These are phyloP conservation scores for Verticillium tricorpus DNA, from an alignment of 2,329 filamentous ascomycete species.

Conservation along the genomic window DNA sequence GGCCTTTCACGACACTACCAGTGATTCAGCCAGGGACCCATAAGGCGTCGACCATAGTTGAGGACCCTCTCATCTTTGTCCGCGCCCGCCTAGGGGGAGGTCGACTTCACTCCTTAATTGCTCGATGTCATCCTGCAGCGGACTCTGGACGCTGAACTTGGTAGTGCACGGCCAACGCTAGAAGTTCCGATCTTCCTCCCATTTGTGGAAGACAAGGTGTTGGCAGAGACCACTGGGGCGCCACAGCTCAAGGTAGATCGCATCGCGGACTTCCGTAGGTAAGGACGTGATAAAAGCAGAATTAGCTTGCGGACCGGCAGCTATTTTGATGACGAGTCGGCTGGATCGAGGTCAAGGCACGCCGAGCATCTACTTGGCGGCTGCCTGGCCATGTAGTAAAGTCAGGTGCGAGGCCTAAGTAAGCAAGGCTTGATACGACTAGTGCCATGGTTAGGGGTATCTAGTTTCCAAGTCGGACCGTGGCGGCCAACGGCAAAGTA, in stretches of 20 bases:
- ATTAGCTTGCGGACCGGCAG: slow-evolving; percentile 1
- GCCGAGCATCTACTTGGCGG: too few relatives aligned
- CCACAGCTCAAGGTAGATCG: slow-evolving; percentile 13
- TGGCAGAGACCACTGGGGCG: slow-evolving; percentile 7
- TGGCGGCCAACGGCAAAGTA: background rate
- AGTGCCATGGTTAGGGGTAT: background rate
- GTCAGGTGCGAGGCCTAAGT: too few relatives aligned
- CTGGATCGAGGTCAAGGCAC: too few relatives aligned
- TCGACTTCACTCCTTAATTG: background rate
- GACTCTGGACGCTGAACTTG: slow-evolving; percentile 4
- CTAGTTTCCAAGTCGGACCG: background rate
- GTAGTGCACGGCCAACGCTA: slow-evolving; percentile 11
- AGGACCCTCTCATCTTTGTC: background rate
- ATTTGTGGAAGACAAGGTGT: slow-evolving; percentile 9
- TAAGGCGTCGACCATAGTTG: background rate
- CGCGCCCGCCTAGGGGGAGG: background rate
- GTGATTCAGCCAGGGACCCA: slow-evolving; percentile 6
- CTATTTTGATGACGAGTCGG: background rate
- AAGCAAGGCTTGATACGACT: background rate
- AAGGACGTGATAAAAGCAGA: slow-evolving; percentile 6
- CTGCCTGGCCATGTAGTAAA: too few relatives aligned
- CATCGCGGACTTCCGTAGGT: slow-evolving; percentile 10
- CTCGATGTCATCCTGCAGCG: slow-evolving; percentile 4
- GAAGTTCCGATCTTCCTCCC: slow-evolving; percentile 1
- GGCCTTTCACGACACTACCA: slow-evolving; percentile 3